Evolutionary conservation across 179 eudicot genomes (phyloP).

Genomic region (Beta macrorhiza): DNA sequence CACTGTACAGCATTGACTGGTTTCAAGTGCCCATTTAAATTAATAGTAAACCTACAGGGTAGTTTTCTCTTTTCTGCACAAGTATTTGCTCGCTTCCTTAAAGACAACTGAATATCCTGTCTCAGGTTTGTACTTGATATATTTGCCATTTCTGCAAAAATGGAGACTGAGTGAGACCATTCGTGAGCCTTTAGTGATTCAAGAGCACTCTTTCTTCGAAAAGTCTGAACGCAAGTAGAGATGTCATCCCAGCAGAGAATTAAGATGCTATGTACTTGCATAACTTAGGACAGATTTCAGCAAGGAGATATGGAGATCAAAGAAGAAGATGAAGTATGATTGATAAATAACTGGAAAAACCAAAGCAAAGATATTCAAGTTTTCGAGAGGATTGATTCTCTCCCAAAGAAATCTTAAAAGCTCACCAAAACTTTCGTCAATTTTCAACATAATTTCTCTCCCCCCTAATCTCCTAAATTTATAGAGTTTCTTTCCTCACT

Average conservation of each 20-base stretch:
- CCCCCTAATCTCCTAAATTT: no score
- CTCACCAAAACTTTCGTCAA: no score
- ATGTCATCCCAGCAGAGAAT: not conserved
- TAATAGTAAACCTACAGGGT: constrained; percentile 39
- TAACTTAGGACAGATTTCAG: no score
- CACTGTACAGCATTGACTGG: constrained; percentile 70
- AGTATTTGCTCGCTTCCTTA: constrained; percentile 41
- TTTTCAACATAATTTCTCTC: no score
- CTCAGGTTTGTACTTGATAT: constrained; percentile 53
- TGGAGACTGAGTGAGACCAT: not conserved
- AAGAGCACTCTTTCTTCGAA: not conserved
- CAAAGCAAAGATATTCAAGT: no score
- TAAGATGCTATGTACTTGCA: no score
- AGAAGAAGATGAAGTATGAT: no score
- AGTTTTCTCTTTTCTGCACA: constrained; percentile 21
- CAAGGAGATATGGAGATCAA: no score
- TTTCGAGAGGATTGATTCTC: no score
- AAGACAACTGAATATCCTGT: constrained; percentile 38
- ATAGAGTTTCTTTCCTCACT: no score
- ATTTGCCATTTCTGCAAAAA: constrained; percentile 54
- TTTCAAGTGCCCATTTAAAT: constrained; percentile 63
- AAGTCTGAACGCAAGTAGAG: not conserved
- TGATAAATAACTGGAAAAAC: no score
- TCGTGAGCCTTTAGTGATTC: not conserved
- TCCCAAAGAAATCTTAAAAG: no score